phyloP scores from a whole-genome alignment of 2,329 filamentous ascomycete genomes.

The Nigrospora sphaerica region DNA sequence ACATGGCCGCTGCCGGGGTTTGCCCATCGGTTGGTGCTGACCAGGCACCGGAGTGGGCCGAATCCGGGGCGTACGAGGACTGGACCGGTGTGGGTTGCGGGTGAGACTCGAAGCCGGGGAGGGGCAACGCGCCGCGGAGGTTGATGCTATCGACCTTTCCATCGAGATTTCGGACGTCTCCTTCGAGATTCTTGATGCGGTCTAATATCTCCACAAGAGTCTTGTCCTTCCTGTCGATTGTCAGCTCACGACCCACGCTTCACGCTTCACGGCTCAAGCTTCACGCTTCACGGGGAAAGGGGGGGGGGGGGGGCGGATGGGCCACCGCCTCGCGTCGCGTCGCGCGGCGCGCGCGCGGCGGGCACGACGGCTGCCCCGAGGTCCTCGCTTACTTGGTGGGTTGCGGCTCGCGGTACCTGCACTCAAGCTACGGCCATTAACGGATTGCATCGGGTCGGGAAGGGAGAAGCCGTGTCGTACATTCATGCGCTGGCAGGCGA shows the following conservation, averaged over 20 bases:
- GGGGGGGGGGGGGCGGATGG: too few species aligned
- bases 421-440: constrained; percentile 34
- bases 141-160: constrained; percentile 43
- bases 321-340: too few species aligned
- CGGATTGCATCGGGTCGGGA: not conserved
- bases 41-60: too few species aligned
- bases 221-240: constrained; percentile 48
- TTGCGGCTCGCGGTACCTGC: constrained; percentile 52
- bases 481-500: constrained; percentile 38
- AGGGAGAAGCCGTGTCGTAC: constrained; percentile 4
- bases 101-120: constrained; percentile 5
- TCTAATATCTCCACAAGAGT: constrained; percentile 55
- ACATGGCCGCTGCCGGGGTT: too few species aligned
- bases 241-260: constrained; percentile 10
- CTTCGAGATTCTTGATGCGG: constrained; percentile 46
- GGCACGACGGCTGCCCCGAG: not conserved
- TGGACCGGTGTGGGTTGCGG: too few species aligned
- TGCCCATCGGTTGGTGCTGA: too few species aligned
- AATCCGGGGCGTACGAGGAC: too few species aligned
- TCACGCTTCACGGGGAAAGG: too few species aligned
- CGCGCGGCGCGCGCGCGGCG: too few species aligned
- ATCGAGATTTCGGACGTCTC: constrained; percentile 47
- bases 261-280: too few species aligned
- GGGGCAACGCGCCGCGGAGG: constrained; percentile 16
- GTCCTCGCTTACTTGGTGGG: constrained; percentile 51